These are phyloP conservation scores for Schizopora paradoxa DNA, from an alignment of 1,284 basidiomycete genomes.

Conservation along the genomic window DNA sequence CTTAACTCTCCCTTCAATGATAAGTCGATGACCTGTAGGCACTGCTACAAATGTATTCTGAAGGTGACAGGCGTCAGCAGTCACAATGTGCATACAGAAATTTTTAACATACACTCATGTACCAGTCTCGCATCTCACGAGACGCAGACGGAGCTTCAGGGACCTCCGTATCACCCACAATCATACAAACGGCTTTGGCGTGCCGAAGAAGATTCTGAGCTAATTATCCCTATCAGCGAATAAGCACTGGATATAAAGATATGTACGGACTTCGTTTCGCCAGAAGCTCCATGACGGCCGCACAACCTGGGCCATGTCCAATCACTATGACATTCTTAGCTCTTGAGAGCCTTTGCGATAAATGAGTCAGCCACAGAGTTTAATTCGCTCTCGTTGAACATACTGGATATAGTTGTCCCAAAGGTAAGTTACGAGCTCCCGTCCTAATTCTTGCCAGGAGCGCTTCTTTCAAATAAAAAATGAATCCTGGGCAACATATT, in stretches of 20 bases:
- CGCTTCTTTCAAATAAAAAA: conserved; percentile 23
- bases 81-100: conserved; percentile 5
- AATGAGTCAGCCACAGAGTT: not conserved
- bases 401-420: conserved; percentile 96
- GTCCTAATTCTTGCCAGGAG: conserved; percentile 41
- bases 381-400: conserved; percentile 23
- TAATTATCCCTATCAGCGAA: not conserved
- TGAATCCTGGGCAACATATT: conserved; percentile 2
- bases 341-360: conserved; percentile 55
- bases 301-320: conserved; percentile 82
- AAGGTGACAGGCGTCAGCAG: conserved; percentile 24
- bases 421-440: conserved; percentile 70
- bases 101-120: conserved; percentile 42
- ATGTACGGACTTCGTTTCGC: conserved; percentile 52
- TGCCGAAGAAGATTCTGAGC: conserved; percentile 26
- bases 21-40: conserved; percentile 49
- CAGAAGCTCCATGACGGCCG: conserved; percentile 70
- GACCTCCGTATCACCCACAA: conserved; percentile 61
- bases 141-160: conserved; percentile 50
- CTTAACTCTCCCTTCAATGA: conserved; percentile 44
- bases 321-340: conserved; percentile 75
- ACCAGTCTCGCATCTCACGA: conserved; percentile 55
- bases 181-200: conserved; percentile 63
- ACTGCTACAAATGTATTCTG: conserved; percentile 62
- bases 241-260: not conserved